Conservation (phyloP, 2,329 filamentous ascomycete species). For the Plectosphaerella cucumerina region DNA sequence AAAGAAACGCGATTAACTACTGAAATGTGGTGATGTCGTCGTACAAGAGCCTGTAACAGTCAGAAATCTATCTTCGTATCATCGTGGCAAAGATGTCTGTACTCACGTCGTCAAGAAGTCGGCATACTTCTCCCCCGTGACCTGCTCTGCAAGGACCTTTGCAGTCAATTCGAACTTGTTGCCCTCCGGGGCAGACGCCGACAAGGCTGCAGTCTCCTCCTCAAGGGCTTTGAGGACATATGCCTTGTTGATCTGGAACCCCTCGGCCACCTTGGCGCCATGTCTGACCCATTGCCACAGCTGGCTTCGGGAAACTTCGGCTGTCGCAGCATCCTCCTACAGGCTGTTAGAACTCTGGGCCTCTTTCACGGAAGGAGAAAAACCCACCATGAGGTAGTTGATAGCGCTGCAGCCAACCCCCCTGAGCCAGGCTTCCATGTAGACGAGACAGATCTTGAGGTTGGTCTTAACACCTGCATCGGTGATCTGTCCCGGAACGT, state of each 20-base stretch:
- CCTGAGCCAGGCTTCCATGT: slow-evolving; percentile 91
- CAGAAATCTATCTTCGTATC: neutral
- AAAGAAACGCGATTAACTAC: neutral
- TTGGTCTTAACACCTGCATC: slow-evolving; percentile 90
- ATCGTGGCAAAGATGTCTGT: neutral
- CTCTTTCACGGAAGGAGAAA: too few species aligned
- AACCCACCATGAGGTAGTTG: slow-evolving; percentile 71
- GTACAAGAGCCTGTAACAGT: slow-evolving; percentile 1
- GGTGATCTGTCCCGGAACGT: slow-evolving; percentile 78
- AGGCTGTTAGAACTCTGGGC: neutral
- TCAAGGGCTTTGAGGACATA: slow-evolving; percentile 74
- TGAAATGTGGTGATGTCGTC: slow-evolving; percentile 5
- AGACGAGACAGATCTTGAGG: slow-evolving; percentile 80
- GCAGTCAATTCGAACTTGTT: slow-evolving; percentile 14
- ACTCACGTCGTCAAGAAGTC: slow-evolving; percentile 11
- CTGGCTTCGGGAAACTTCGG: slow-evolving; percentile 80
- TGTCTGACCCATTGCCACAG: slow-evolving; percentile 82
- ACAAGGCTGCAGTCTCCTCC: slow-evolving; percentile 35
- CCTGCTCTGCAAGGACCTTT: slow-evolving; percentile 6
- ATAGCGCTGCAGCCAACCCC: slow-evolving; percentile 89
- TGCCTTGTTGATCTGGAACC: slow-evolving; percentile 77
- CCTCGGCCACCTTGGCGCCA: slow-evolving; percentile 66
- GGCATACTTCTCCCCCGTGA: slow-evolving; percentile 9
- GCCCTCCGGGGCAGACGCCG: slow-evolving; percentile 5
- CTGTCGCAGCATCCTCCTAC: slow-evolving; percentile 78